Evolutionary conservation across 768 basidiomycete genomes (phyloP).

Genomic region (Hericium alpestre): DNA sequence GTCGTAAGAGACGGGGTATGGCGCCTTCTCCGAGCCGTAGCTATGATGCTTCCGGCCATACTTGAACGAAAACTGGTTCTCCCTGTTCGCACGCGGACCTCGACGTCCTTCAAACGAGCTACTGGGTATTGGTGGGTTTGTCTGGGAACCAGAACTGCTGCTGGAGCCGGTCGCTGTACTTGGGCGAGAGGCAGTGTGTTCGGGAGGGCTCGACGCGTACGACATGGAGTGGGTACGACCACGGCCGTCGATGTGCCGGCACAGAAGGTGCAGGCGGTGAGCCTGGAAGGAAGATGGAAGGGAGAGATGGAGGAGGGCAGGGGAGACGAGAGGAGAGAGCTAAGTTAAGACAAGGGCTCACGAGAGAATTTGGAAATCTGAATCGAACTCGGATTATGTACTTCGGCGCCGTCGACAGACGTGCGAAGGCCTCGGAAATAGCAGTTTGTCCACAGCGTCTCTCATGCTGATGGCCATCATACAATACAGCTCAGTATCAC

Average conservation of each 20-base stretch:
- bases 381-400: neutral
- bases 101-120: slow-evolving; percentile 2
- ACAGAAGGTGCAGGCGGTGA: too few relatives aligned
- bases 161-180: neutral
- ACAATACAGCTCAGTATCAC: neutral
- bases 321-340: neutral
- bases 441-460: neutral
- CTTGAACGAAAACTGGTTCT: slow-evolving; percentile 48
- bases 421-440: neutral
- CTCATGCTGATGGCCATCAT: neutral
- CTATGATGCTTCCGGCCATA: slow-evolving; percentile 57
- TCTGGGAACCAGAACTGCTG: neutral
- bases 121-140: neutral
- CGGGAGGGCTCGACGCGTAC: neutral
- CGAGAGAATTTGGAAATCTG: too few relatives aligned
- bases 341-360: too few relatives aligned
- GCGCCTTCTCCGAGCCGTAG: slow-evolving; percentile 65
- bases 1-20: slow-evolving; percentile 70
- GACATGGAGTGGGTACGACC: neutral
- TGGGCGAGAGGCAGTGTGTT: neutral
- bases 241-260: too few relatives aligned
- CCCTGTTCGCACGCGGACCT: slow-evolving; percentile 29
- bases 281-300: neutral
- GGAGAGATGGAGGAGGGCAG: neutral
- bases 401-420: neutral